Evolutionary conservation across 2,329 filamentous ascomycete species (phyloP).

Genomic region (Exophiala xenobiotica): DNA sequence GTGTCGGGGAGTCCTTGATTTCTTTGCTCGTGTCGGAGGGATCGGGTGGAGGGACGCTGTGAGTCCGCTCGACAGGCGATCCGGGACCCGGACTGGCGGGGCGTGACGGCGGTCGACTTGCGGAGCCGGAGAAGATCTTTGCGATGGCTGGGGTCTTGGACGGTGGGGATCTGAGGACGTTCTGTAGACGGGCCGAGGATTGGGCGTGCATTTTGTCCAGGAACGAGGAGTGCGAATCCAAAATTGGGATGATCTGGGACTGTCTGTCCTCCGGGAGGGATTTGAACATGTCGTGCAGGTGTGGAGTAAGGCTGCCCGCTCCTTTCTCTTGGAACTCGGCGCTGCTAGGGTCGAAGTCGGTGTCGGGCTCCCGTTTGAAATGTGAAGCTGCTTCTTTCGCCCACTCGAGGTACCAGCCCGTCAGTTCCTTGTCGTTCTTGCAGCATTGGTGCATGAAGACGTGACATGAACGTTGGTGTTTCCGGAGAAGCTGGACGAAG

Average conservation of each 20-base stretch:
- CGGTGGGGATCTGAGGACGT: conserved; percentile 50
- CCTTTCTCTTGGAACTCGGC: conserved; percentile 30
- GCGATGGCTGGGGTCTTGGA: conserved; percentile 29
- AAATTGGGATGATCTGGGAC: conserved; percentile 47
- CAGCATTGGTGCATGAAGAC: conserved; percentile 70
- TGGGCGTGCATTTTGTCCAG: conserved; percentile 55
- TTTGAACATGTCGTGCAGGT: conserved; percentile 44
- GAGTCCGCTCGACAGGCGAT: conserved; percentile 8
- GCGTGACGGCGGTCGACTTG: conserved; percentile 19
- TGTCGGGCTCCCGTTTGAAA: conserved; percentile 46
- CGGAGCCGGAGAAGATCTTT: conserved; percentile 22
- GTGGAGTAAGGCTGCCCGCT: conserved; percentile 45
- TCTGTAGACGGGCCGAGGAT: conserved; percentile 57
- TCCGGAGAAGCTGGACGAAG: conserved; percentile 65
- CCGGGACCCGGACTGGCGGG: conserved; percentile 17
- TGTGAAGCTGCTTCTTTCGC: conserved; percentile 57
- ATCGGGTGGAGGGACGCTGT: neutral
- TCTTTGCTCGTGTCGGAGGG: conserved; percentile 3
- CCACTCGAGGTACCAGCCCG: conserved; percentile 61
- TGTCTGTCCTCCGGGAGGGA: conserved; percentile 51
- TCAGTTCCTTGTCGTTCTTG: conserved; percentile 66
- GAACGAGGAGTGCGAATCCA: conserved; percentile 63
- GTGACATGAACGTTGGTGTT: conserved; percentile 64
- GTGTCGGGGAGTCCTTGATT: conserved; percentile 9
- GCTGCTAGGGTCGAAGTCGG: conserved; percentile 27